Evolutionary conservation across 1,139 yeast species (phyloP), one percentile per base, ranked within the genome.

Genomic region (Diutina scorzettiae): DNA sequence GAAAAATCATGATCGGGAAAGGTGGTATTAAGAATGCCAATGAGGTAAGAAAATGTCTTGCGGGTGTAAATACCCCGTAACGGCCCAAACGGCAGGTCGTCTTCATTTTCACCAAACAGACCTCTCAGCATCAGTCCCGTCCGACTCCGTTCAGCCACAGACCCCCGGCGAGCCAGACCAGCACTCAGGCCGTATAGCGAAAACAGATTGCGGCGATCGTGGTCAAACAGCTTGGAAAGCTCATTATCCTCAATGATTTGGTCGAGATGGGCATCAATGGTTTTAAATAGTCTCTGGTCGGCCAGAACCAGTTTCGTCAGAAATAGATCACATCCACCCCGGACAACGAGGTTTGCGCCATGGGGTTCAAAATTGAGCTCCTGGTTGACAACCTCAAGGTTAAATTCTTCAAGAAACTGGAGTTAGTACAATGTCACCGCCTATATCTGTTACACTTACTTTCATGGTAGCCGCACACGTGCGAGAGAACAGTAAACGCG

Each of bases 1-100:
- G 94, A 76, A 53, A 89, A 91, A 56, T 91, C 98, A 55, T 91
- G 95, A 57, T 91, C 98, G 0, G 98, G 97, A 56, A 85, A 91
- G 1, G 94, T 81, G 9, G 94, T 85, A 58, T 91, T 91, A 43
- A 91, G 68, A 30, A 91, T 89, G 2, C 95, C 93, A 46, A 91
- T 84, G 44, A 91, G 66, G 57, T 89, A 85, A 0, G 96, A 93
- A 66, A 91, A 91, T 1, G 91, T 81, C 59, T 85, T 81, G 49
- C 96, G 73, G 27, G 95, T 82, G 1, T 94, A 78, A 5, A 81
- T 76, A 51, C 81, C 82, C 53, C 81, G 83, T 41, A 91, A 69
- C 0, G 97, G 95, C 0, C 98, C 99, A 64, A 91, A 91, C 0
- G 98, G 98, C 1, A 96, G 85, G 29, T 69, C 70, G 44, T 73